A percentile compares a stretch with the other conserved stretches of the same genome.
Conservation (phyloP, 2,329 filamentous ascomycete species). For the Acrodontium crateriforme region DNA sequence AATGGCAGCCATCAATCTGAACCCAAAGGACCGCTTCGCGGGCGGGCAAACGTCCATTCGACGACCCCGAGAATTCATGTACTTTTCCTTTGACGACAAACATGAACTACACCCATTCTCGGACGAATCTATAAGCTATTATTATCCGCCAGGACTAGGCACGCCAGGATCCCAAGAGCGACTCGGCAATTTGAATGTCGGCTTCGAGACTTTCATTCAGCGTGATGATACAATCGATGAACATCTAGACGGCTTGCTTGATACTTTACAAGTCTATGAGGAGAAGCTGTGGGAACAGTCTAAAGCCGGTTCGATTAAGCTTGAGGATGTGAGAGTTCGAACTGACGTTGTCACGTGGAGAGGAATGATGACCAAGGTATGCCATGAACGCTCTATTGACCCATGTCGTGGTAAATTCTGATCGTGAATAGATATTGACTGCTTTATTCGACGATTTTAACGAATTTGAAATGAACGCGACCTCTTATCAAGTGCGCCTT, state of each 20-base stretch:
- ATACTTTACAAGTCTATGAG: conserved; percentile 61
- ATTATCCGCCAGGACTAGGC: conserved; percentile 51
- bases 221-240: conserved; percentile 72
- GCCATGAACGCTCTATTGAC: neutral
- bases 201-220: conserved; percentile 62
- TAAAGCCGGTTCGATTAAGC: conserved; percentile 3
- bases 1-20: conserved; percentile 43
- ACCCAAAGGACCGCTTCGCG: conserved; percentile 55
- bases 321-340: conserved; percentile 26
- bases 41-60: conserved; percentile 57
- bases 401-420: neutral
- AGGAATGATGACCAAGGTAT: conserved; percentile 95
- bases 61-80: conserved; percentile 74
- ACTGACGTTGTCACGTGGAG: conserved; percentile 83
- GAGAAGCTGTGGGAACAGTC: conserved; percentile 51
- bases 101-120: conserved; percentile 59
- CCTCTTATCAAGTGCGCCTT: conserved; percentile 62
- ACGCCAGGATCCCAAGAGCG: conserved; percentile 9
- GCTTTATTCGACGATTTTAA: conserved; percentile 70
- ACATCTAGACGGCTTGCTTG: conserved; percentile 72
- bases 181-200: conserved; percentile 56
- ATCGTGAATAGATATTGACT: conserved; percentile 56
- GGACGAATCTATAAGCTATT: conserved; percentile 71
- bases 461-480: conserved; percentile 95
- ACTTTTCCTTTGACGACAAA: conserved; percentile 82